phyloP scores from a whole-genome alignment of 1,139 yeast species.

The Yamadazyma trypodendri region DNA sequence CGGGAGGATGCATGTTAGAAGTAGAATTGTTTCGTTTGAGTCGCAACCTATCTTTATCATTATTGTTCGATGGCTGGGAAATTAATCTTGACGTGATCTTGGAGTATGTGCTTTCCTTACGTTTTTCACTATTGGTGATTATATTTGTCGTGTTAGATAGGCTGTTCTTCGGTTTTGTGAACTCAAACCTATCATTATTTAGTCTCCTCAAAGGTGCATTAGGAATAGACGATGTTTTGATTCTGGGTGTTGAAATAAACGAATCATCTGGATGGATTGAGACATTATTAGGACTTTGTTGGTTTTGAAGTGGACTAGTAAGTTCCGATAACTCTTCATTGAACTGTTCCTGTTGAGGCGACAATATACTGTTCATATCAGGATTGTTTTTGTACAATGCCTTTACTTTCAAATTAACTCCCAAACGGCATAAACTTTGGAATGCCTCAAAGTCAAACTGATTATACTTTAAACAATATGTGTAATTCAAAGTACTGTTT shows the following conservation, averaged over 20 bases:
- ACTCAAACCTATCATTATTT: slow-evolving; percentile 25
- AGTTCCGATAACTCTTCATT: slow-evolving; percentile 5
- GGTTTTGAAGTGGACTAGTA: slow-evolving; percentile 12
- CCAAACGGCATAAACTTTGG: slow-evolving; percentile 70
- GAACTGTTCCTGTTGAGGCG: slow-evolving; percentile 3
- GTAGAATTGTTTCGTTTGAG: slow-evolving; percentile 32
- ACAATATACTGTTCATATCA: background rate
- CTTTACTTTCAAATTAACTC: slow-evolving; percentile 63
- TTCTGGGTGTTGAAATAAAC: slow-evolving; percentile 47
- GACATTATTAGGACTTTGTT: slow-evolving; percentile 11
- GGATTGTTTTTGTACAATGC: slow-evolving; percentile 42
- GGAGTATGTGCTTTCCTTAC: slow-evolving; percentile 37
- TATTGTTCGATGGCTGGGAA: slow-evolving; percentile 38
- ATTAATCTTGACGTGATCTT: slow-evolving; percentile 54
- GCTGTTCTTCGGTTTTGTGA: slow-evolving; percentile 32
- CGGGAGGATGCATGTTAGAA: slow-evolving; percentile 6
- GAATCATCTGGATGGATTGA: slow-evolving; percentile 27
- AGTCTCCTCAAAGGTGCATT: slow-evolving; percentile 56
- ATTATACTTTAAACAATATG: slow-evolving; percentile 66
- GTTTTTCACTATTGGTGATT: slow-evolving; percentile 22
- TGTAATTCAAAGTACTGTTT: slow-evolving; percentile 65
- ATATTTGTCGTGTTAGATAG: background rate
- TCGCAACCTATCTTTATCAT: slow-evolving; percentile 12
- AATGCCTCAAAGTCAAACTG: slow-evolving; percentile 89
- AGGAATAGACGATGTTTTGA: slow-evolving; percentile 41